Evolutionary conservation across 2,329 filamentous ascomycete species (phyloP).

Genomic region (Seiridium unicorne): DNA sequence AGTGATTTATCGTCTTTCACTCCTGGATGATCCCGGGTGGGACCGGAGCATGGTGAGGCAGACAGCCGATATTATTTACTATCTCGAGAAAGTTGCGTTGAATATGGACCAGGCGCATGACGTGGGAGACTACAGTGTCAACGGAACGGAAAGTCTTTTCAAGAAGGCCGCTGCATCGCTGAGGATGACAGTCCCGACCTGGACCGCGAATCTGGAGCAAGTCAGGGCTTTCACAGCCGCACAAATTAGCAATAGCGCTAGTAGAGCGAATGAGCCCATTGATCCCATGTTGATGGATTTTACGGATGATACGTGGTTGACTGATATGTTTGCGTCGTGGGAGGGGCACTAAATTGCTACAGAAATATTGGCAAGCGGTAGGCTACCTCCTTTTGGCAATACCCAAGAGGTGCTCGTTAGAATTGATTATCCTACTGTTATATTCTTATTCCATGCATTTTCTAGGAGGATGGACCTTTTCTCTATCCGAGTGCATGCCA

Average conservation of each 20-base stretch:
- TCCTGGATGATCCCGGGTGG: conserved; percentile 25
- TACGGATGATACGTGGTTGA: conserved; percentile 10
- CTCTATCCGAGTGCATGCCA: too few species aligned
- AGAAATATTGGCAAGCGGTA: too few species aligned
- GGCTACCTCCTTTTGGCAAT: too few species aligned
- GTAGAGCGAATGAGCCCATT: background rate
- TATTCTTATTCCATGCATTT: too few species aligned
- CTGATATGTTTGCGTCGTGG: conserved; percentile 10
- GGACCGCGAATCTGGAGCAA: conserved; percentile 4
- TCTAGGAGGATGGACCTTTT: too few species aligned
- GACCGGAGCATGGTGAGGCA: conserved; percentile 17
- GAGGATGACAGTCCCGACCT: background rate
- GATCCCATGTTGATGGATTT: conserved; percentile 10
- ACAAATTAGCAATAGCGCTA: background rate
- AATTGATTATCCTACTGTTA: too few species aligned
- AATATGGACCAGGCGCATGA: conserved; percentile 16
- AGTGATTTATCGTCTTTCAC: conserved; percentile 24
- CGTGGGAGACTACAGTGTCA: conserved; percentile 16
- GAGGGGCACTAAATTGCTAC: background rate
- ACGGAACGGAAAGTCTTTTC: conserved; percentile 8
- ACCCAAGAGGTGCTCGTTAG: too few species aligned
- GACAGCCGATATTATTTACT: conserved; percentile 18
- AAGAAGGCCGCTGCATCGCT: conserved; percentile 2
- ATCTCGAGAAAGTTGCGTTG: conserved; percentile 15
- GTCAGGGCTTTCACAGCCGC: background rate